Percentiles rank a stretch among this genome's conserved stretches.
Conservation (phyloP, 208 protist species). For the Eutreptiella sp. region DNA sequence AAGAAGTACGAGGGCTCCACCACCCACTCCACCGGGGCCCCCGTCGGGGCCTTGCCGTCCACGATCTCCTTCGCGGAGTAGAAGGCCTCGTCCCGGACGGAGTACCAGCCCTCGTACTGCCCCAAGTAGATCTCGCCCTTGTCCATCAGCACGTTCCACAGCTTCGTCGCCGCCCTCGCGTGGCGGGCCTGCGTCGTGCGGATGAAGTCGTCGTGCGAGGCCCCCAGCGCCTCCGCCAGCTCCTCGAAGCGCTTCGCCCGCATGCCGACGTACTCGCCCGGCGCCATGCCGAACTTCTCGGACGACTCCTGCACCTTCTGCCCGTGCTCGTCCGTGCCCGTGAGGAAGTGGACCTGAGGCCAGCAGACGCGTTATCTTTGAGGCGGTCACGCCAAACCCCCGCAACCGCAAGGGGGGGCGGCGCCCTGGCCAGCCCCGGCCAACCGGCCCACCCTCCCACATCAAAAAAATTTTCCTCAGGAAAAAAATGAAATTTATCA, state of each 20-base stretch:
- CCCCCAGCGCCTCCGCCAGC: constrained; percentile 75
- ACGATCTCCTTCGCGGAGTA: constrained; percentile 63
- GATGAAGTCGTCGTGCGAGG: constrained; percentile 89
- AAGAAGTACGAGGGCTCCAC: constrained; percentile 98
- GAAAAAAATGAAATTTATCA: too few relatives aligned
- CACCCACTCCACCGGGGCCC: constrained; percentile 85
- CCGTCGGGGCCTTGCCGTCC: constrained; percentile 71
- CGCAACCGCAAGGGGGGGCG: too few relatives aligned
- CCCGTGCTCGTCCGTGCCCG: constrained; percentile 98
- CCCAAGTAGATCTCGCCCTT: constrained; percentile 94
- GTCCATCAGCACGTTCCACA: constrained; percentile 79
- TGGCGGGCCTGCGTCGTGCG: constrained; percentile 89
- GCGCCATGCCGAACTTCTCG: constrained; percentile 47
- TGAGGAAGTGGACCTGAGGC: constrained; percentile 81
- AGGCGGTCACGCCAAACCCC: too few relatives aligned
- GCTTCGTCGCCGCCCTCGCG: constrained; percentile 49
- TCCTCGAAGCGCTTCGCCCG: constrained; percentile 76
- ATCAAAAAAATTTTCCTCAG: too few relatives aligned
- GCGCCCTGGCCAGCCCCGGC: too few relatives aligned
- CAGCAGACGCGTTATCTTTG: too few relatives aligned
- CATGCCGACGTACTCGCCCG: constrained; percentile 79
- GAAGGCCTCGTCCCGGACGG: constrained; percentile 94
- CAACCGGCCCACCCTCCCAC: too few relatives aligned
- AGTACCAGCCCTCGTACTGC: constrained; percentile 98
- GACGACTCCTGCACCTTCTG: constrained; percentile 91